phyloP scores from a whole-genome alignment of 2,329 filamentous ascomycete genomes.

The Claviceps sp. region DNA sequence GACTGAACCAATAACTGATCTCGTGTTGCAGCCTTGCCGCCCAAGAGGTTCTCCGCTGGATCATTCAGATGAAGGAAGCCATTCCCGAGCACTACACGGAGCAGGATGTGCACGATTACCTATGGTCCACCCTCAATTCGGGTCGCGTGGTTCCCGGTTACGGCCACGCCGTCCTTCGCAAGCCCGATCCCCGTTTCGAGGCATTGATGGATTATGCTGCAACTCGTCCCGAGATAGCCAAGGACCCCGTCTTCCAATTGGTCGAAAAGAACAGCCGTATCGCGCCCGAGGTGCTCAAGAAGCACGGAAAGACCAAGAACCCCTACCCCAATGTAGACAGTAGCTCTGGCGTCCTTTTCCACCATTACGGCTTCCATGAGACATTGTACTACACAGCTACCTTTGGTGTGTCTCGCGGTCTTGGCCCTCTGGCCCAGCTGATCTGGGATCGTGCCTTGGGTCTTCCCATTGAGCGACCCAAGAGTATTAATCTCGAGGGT shows the following conservation, averaged over 20 bases:
- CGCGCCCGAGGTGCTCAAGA: slow-evolving; percentile 75
- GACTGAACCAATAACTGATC: neutral
- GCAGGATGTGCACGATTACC: slow-evolving; percentile 72
- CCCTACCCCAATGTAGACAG: slow-evolving; percentile 96
- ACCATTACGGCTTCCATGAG: slow-evolving; percentile 96
- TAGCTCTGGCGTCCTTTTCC: slow-evolving; percentile 84
- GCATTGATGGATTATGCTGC: slow-evolving; percentile 93
- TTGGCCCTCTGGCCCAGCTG: slow-evolving; percentile 85
- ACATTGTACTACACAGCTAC: slow-evolving; percentile 84
- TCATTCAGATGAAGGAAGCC: slow-evolving; percentile 83
- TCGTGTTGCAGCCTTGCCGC: slow-evolving; percentile 56
- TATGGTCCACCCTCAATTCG: slow-evolving; percentile 86
- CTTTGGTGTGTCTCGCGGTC: slow-evolving; percentile 53
- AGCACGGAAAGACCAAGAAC: slow-evolving; percentile 98
- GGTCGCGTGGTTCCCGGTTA: slow-evolving; percentile 92
- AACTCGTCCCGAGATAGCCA: slow-evolving; percentile 68
- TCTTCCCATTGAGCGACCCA: slow-evolving; percentile 90
- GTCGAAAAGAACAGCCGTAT: slow-evolving; percentile 89
- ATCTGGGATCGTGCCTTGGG: slow-evolving; percentile 93
- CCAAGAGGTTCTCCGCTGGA: slow-evolving; percentile 95
- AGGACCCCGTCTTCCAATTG: slow-evolving; percentile 83
- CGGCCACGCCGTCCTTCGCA: slow-evolving; percentile 88
- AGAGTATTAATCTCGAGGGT: slow-evolving; percentile 89
- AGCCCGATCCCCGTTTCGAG: slow-evolving; percentile 92
- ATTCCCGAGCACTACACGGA: slow-evolving; percentile 70